Percentiles rank a stretch among this genome's conserved stretches.
phyloP scores from a whole-genome alignment of 495 filamentous ascomycete genomes.

The Neurospora sp. region DNA sequence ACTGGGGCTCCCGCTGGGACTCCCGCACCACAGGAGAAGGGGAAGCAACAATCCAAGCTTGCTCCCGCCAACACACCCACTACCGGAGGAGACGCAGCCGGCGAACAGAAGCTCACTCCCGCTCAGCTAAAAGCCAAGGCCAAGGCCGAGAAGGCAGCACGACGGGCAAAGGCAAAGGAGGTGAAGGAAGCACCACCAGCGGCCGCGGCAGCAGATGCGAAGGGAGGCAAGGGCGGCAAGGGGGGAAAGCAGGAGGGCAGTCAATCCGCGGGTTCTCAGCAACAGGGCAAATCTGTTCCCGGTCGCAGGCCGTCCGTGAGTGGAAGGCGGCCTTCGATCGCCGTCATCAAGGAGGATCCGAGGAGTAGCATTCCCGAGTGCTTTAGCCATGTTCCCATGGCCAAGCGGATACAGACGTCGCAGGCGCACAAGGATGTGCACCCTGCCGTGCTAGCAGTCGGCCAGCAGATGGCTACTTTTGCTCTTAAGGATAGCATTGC shows the following conservation, averaged over 20 bases:
- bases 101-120: slow-evolving; percentile 40
- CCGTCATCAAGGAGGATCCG: slow-evolving; percentile 36
- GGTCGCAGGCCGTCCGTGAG: slow-evolving; percentile 26
- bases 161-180: slow-evolving; percentile 54
- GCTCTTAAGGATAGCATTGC: slow-evolving; percentile 83
- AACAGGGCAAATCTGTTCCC: slow-evolving; percentile 21
- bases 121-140: slow-evolving; percentile 67
- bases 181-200: slow-evolving; percentile 21
- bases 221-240: slow-evolving; percentile 31
- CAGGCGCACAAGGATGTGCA: slow-evolving; percentile 84
- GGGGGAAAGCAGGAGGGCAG: slow-evolving; percentile 37
- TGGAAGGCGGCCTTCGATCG: slow-evolving; percentile 30
- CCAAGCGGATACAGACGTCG: slow-evolving; percentile 59
- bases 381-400: slow-evolving; percentile 78
- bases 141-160: slow-evolving; percentile 70
- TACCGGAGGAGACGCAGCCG: slow-evolving; percentile 1
- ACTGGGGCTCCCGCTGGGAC: slow-evolving; percentile 9
- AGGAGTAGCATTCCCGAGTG: slow-evolving; percentile 50
- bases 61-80: slow-evolving; percentile 3
- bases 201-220: slow-evolving; percentile 19
- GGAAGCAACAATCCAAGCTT: not conserved
- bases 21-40: slow-evolving; percentile 1
- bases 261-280: slow-evolving; percentile 20
- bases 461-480: slow-evolving; percentile 85
- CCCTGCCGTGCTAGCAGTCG: slow-evolving; percentile 73